Evolutionary conservation across 176 grass and related monocot genomes (phyloP).

Genomic region (Oropetium thomaeum): DNA sequence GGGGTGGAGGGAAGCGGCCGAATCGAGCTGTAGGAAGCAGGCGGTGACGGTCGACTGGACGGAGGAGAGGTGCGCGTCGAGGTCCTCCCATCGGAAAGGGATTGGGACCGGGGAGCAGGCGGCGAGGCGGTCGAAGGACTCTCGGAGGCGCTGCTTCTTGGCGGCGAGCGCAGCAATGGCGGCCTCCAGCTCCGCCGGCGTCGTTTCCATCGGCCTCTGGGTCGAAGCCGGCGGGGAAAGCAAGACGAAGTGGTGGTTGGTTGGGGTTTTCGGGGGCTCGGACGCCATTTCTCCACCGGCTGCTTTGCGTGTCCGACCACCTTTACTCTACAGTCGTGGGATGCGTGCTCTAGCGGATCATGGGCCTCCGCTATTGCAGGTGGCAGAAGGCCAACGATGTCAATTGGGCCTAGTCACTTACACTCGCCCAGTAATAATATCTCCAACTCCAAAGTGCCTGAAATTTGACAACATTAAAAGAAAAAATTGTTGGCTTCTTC

Average conservation of each 20-base stretch:
- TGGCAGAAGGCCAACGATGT: too few species aligned
- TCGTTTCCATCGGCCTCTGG: background rate
- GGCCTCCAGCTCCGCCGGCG: conserved; percentile 28
- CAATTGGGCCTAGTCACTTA: too few species aligned
- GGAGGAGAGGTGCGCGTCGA: conserved; percentile 49
- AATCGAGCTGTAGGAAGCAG: conserved; percentile 7
- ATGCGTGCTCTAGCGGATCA: background rate
- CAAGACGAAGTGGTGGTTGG: conserved; percentile 2
- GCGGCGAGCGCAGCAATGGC: conserved; percentile 28
- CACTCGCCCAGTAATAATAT: too few species aligned
- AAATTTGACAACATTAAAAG: too few species aligned
- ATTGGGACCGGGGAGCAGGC: conserved; percentile 27
- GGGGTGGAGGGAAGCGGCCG: background rate
- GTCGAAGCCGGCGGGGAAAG: background rate
- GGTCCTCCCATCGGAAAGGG: conserved; percentile 49
- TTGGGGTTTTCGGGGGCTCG: background rate
- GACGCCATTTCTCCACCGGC: background rate
- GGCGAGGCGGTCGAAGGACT: conserved; percentile 41
- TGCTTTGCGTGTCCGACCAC: background rate
- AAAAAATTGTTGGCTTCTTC: too few species aligned
- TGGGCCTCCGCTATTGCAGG: conserved; percentile 10
- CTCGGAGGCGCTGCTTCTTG: conserved; percentile 46
- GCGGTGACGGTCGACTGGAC: background rate
- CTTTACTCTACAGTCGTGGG: background rate
- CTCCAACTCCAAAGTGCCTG: too few species aligned